Evolutionary conservation across 495 filamentous ascomycete genomes (phyloP).

Genomic region (Aspergillus cristatus): DNA sequence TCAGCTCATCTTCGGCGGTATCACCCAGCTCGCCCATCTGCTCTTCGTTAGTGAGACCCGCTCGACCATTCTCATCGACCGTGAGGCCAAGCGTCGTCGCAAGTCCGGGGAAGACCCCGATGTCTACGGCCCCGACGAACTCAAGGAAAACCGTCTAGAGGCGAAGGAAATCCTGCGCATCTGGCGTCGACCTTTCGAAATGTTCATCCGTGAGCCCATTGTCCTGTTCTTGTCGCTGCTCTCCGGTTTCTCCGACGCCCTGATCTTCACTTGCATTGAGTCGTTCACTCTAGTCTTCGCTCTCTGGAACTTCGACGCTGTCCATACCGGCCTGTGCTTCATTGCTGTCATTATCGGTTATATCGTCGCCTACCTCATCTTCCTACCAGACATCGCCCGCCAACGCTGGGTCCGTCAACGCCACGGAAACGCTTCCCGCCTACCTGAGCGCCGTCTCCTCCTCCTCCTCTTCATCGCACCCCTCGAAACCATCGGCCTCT

Average conservation of each 20-base stretch:
- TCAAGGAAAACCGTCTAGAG: constrained; percentile 42
- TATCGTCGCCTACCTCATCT: constrained; percentile 51
- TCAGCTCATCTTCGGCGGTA: constrained; percentile 63
- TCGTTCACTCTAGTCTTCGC: constrained; percentile 55
- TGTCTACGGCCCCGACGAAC: constrained; percentile 55
- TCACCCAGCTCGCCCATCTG: constrained; percentile 56
- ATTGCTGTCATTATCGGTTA: constrained; percentile 58
- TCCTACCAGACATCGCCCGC: constrained; percentile 52
- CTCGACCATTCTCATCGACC: constrained; percentile 56
- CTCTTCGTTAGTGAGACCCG: constrained; percentile 62
- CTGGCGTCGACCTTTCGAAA: constrained; percentile 66
- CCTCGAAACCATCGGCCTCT: constrained; percentile 56
- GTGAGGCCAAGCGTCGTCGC: constrained; percentile 55
- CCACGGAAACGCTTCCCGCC: constrained; percentile 39
- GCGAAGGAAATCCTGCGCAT: constrained; percentile 46
- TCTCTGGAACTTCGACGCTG: constrained; percentile 51
- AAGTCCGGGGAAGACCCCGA: constrained; percentile 44
- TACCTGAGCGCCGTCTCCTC: constrained; percentile 49
- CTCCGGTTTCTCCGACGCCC: constrained; percentile 68
- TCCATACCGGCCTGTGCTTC: constrained; percentile 52
- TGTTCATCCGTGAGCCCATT: constrained; percentile 72
- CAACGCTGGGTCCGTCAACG: constrained; percentile 37
- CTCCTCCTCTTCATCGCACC: constrained; percentile 54
- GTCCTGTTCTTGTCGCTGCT: constrained; percentile 63
- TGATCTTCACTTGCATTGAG: constrained; percentile 73